Evolutionary conservation across 306 rosid genomes (phyloP).

Genomic region (Cucurbita pepo): DNA sequence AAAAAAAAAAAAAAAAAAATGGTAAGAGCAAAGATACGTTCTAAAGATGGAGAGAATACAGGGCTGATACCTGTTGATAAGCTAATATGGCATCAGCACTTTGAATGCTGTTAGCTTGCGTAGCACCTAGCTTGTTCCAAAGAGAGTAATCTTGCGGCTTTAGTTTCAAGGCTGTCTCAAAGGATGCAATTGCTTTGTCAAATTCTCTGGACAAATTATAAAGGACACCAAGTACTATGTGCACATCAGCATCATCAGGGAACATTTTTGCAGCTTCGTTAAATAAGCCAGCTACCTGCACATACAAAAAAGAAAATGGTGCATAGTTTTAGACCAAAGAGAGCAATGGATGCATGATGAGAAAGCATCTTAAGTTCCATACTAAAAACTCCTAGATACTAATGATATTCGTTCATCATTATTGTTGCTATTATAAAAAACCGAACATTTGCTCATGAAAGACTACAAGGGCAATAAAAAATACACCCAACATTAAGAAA

Average conservation of each 20-base stretch:
- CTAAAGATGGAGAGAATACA: not conserved
- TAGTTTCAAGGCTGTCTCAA: constrained; percentile 74
- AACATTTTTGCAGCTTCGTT: constrained; percentile 86
- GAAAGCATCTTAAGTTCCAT: not conserved
- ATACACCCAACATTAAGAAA: not conserved
- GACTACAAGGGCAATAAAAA: not conserved
- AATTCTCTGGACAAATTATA: constrained; percentile 84
- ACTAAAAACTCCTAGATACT: not conserved
- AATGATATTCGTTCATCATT: not conserved
- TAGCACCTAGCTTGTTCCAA: constrained; percentile 99
- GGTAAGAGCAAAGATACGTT: not conserved
- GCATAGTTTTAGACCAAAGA: not conserved
- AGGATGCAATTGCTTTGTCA: constrained; percentile 78
- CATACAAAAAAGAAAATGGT: not conserved
- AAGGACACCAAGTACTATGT: constrained; percentile 88
- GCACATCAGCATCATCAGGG: constrained; percentile 89
- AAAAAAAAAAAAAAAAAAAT: no score
- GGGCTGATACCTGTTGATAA: constrained; percentile 66
- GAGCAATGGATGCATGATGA: not conserved
- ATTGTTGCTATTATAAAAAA: not conserved
- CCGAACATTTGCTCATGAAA: not conserved
- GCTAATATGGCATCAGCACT: constrained; percentile 97
- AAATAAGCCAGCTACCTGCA: constrained; percentile 70
- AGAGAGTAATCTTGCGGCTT: constrained; percentile 93
- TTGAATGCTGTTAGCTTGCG: constrained; percentile 96